phyloP scores from a whole-genome alignment of 192 early-diverging fungal genomes.

The Dissophora globulifera region DNA sequence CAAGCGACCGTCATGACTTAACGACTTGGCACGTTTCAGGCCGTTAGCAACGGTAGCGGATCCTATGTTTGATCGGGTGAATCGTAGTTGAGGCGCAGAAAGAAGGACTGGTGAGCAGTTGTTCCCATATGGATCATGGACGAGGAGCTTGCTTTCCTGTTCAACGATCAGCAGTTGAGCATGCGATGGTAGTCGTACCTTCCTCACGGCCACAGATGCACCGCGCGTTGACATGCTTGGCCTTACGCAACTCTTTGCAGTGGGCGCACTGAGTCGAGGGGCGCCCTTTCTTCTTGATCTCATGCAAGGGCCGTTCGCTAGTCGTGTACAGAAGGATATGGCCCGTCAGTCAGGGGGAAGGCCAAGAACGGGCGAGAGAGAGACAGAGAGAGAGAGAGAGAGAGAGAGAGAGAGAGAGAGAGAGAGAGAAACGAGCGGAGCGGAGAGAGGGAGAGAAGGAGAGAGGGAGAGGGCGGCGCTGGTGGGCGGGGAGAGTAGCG shows the following conservation, averaged over 20 bases:
- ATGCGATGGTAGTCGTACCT: too few relatives aligned
- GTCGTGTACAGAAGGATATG: neutral
- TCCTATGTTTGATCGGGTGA: too few relatives aligned
- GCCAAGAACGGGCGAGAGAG: neutral
- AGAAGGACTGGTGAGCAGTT: too few relatives aligned
- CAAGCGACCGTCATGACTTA: conserved; percentile 47
- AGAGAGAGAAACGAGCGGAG: neutral
- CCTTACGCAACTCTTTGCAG: conserved; percentile 75
- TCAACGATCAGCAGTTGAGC: too few relatives aligned
- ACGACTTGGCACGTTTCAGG: conserved; percentile 47
- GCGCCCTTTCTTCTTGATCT: conserved; percentile 75
- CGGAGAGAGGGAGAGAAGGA: too few relatives aligned
- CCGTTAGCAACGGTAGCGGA: conserved; percentile 42
- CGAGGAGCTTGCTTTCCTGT: too few relatives aligned
- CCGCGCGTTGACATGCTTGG: conserved; percentile 73
- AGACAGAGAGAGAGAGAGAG: neutral
- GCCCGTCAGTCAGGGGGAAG: neutral
- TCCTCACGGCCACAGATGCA: conserved; percentile 69
- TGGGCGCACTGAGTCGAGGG: conserved; percentile 77
- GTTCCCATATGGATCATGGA: too few relatives aligned
- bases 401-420: neutral
- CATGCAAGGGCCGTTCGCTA: conserved; percentile 66
- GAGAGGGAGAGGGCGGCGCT: too few relatives aligned
- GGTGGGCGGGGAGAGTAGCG: too few relatives aligned
- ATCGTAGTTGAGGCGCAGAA: too few relatives aligned